Percentiles rank a stretch among this genome's conserved stretches.
These are phyloP conservation scores for Pseudogymnoascus sp. DNA, from an alignment of 2,329 filamentous ascomycete genomes.

Conservation along the genomic window DNA sequence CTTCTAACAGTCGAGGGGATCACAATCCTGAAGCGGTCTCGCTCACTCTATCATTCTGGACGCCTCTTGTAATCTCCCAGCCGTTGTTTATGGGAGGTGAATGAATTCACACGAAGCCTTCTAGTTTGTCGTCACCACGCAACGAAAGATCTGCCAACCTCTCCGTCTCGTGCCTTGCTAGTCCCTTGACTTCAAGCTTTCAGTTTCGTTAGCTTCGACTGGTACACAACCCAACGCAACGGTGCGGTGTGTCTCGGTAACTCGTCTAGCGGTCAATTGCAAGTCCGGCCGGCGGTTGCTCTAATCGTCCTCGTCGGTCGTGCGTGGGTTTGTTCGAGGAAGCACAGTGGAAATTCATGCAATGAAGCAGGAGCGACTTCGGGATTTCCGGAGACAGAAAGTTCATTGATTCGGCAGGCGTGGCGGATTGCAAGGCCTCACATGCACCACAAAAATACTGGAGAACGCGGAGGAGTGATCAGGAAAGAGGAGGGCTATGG, in stretches of 20 bases:
- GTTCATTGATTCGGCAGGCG: not conserved
- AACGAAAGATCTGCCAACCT: not conserved
- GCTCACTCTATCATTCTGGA: constrained; percentile 1
- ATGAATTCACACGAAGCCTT: not conserved
- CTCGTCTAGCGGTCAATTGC: not conserved
- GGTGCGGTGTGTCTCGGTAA: not conserved
- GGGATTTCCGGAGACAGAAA: not conserved
- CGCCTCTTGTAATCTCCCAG: not conserved
- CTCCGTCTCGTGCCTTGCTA: not conserved
- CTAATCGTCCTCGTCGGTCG: not conserved
- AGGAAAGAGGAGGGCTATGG: not conserved
- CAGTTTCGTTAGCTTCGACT: not conserved
- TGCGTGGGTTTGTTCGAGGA: not conserved
- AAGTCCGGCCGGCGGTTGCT: not conserved
- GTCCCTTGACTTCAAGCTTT: constrained; percentile 3
- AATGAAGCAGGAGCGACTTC: not conserved
- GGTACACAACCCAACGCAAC: not conserved
- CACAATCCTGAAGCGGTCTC: not conserved
- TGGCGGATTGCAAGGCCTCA: not conserved
- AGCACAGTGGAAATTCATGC: not conserved
- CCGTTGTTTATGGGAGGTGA: not conserved
- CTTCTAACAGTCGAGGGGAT: not conserved
- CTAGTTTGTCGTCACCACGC: not conserved
- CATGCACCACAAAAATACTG: not conserved
- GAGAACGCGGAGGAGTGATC: not conserved